A percentile compares a stretch with the other conserved stretches of the same genome.
These are phyloP conservation scores for Aspergillus aculeatinus DNA, from an alignment of 2,329 filamentous ascomycete species.

Conservation along the genomic window DNA sequence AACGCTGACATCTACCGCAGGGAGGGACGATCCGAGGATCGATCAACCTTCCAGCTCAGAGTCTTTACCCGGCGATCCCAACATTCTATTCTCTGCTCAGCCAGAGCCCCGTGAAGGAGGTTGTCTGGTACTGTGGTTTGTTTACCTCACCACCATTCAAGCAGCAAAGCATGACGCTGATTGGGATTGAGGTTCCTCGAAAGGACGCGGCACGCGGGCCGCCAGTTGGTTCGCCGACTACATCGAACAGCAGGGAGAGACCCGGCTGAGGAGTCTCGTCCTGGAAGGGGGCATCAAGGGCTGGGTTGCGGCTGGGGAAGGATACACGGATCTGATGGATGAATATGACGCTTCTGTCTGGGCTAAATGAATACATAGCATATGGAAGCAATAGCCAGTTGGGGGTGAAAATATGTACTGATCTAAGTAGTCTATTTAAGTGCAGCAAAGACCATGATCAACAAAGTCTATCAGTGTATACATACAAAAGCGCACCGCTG, in stretches of 20 bases:
- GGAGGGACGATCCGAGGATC: constrained; percentile 62
- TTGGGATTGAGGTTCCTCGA: constrained; percentile 50
- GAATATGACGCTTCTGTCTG: constrained; percentile 4
- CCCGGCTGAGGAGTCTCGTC: constrained; percentile 49
- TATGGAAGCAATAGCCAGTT: no score
- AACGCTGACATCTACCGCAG: constrained; percentile 18
- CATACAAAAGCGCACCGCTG: neutral
- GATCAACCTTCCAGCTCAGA: constrained; percentile 48
- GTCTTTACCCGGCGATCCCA: constrained; percentile 38
- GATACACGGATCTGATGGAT: constrained; percentile 52
- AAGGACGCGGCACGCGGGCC: constrained; percentile 55
- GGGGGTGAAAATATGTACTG: no score
- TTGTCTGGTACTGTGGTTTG: constrained; percentile 46
- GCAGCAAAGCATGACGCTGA: no score
- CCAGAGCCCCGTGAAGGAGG: constrained; percentile 30
- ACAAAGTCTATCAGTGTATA: neutral
- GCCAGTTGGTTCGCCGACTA: constrained; percentile 58
- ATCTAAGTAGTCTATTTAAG: no score
- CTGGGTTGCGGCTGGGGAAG: constrained; percentile 51
- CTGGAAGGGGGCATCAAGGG: constrained; percentile 56
- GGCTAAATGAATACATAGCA: no score
- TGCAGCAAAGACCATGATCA: neutral
- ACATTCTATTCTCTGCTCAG: constrained; percentile 36
- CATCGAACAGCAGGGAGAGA: constrained; percentile 44
- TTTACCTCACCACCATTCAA: neutral